phyloP scores from a whole-genome alignment of 495 filamentous ascomycete genomes.

The Aspergillus sclerotiicarbonarius region DNA sequence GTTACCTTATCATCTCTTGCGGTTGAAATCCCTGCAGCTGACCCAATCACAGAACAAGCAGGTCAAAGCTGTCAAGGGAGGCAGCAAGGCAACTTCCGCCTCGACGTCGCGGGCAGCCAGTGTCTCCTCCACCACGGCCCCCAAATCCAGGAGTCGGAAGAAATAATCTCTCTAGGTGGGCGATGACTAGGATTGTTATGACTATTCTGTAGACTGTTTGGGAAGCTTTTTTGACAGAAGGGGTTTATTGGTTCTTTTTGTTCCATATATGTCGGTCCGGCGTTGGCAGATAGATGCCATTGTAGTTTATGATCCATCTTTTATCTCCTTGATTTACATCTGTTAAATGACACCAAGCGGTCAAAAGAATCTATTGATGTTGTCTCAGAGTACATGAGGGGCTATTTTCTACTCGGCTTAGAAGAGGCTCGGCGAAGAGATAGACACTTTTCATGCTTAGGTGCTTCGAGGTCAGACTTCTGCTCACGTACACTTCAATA shows the following conservation, averaged over 20 bases:
- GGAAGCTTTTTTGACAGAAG: slow-evolving; percentile 6
- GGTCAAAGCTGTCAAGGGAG: slow-evolving; percentile 56
- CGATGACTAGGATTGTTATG: slow-evolving; percentile 15
- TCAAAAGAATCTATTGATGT: not conserved
- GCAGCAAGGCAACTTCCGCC: slow-evolving; percentile 50
- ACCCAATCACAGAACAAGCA: slow-evolving; percentile 53
- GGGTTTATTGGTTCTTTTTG: slow-evolving; percentile 7
- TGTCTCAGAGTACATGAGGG: not conserved
- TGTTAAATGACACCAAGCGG: not conserved
- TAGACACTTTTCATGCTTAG: no score
- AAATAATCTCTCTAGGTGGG: slow-evolving; percentile 27
- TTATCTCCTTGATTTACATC: not conserved
- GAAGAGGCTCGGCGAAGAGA: no score
- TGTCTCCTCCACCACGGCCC: slow-evolving; percentile 49
- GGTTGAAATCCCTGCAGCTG: slow-evolving; percentile 9
- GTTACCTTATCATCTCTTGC: slow-evolving; percentile 16
- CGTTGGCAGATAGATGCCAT: slow-evolving; percentile 20
- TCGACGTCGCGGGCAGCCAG: slow-evolving; percentile 58
- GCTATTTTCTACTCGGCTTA: no score
- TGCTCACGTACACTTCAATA: no score
- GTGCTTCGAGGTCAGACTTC: no score
- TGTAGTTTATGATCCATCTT: slow-evolving; percentile 6
- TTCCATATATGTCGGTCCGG: slow-evolving; percentile 17
- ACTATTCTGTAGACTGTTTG: slow-evolving; percentile 15
- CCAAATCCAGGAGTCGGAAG: slow-evolving; percentile 52